These are phyloP conservation scores for Ogataea ramenticola DNA, from an alignment of 805 yeast species.

Conservation along the genomic window DNA sequence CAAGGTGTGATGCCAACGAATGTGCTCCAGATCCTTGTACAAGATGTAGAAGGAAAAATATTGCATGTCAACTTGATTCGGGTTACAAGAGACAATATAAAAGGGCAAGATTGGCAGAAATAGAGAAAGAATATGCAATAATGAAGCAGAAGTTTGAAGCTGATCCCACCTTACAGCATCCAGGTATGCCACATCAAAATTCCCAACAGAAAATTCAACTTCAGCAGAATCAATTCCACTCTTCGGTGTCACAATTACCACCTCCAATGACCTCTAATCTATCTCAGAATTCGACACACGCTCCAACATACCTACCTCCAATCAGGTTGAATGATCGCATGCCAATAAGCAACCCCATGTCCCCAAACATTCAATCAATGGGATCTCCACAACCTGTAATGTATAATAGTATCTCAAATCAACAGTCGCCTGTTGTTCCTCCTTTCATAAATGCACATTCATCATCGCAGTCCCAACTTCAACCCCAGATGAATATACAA, in stretches of 20 bases:
- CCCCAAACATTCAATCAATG: background rate
- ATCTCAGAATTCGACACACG: background rate
- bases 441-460: no score
- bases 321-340: background rate
- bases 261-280: slow-evolving; percentile 1
- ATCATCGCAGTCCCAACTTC: background rate
- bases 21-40: slow-evolving; percentile 74
- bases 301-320: background rate
- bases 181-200: background rate
- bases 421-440: background rate
- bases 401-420: background rate
- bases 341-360: background rate
- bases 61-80: slow-evolving; percentile 65
- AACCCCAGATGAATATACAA: slow-evolving; percentile 1
- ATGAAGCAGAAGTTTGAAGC: slow-evolving; percentile 32
- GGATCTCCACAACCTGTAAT: background rate
- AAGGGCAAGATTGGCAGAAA: slow-evolving; percentile 72
- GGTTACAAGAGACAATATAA: slow-evolving; percentile 88
- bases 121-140: slow-evolving; percentile 73
- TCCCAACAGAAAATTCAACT: slow-evolving; percentile 3
- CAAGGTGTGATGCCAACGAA: slow-evolving; percentile 80
- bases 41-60: slow-evolving; percentile 65
- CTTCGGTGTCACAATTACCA: slow-evolving; percentile 3
- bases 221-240: slow-evolving; percentile 6
- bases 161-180: background rate